phyloP scores from a whole-genome alignment of 345 rosid species.

The Fremontodendron californicum region DNA sequence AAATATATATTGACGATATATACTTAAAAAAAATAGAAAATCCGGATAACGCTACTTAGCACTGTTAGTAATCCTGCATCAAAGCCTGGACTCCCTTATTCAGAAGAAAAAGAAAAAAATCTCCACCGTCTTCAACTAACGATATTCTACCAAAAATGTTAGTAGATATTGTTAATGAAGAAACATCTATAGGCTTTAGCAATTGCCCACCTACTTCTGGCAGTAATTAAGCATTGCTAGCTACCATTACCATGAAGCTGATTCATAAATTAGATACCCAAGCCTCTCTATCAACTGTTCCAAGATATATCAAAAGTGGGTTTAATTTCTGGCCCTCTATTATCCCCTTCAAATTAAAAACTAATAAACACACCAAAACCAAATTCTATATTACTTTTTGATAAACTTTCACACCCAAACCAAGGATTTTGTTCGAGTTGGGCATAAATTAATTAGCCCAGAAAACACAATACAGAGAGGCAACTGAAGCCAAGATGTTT shows the following conservation, averaged over 20 bases:
- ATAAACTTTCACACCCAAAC: neutral
- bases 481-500: too few relatives aligned
- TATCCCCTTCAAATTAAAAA: neutral
- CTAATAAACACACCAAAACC: neutral
- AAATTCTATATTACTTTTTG: neutral
- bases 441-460: neutral
- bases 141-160: neutral
- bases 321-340: neutral
- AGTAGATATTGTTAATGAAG: neutral
- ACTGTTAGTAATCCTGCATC: neutral
- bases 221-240: neutral
- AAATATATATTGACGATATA: too few relatives aligned
- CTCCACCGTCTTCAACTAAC: neutral
- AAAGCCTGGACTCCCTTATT: neutral
- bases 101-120: neutral
- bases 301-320: neutral
- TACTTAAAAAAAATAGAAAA: too few relatives aligned
- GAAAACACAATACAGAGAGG: neutral
- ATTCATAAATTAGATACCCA: neutral
- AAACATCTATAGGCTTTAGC: neutral
- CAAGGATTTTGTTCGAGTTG: neutral
- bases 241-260: neutral
- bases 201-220: neutral
- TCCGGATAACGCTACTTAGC: too few relatives aligned
- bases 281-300: neutral